Evolutionary conservation across 2,329 filamentous ascomycete genomes (phyloP).

Genomic region (Aspergillus sp.): DNA sequence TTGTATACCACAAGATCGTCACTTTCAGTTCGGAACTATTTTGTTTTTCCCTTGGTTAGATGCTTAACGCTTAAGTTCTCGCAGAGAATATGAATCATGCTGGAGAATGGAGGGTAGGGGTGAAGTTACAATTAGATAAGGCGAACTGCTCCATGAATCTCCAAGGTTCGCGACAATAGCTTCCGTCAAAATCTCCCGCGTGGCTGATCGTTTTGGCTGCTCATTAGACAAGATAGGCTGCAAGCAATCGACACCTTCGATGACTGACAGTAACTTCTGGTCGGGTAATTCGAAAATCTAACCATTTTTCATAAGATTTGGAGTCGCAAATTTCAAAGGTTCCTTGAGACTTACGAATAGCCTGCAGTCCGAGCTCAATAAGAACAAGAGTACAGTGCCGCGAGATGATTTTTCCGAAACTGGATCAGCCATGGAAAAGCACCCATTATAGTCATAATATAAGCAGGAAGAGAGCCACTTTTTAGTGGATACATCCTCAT

Average conservation of each 20-base stretch:
- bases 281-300: constrained; percentile 75
- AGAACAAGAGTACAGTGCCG: constrained; percentile 64
- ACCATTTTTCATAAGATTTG: constrained; percentile 3
- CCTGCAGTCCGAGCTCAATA: constrained; percentile 70
- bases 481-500: constrained; percentile 54
- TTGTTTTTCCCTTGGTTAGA: neutral
- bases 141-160: constrained; percentile 62
- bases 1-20: constrained; percentile 87
- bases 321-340: neutral
- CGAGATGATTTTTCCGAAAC: constrained; percentile 14
- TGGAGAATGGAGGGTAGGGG: neutral
- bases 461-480: constrained; percentile 82
- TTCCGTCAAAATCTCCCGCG: constrained; percentile 71
- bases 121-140: constrained; percentile 72
- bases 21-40: constrained; percentile 67
- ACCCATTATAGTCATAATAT: constrained; percentile 62
- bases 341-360: constrained; percentile 59
- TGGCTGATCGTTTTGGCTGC: constrained; percentile 64
- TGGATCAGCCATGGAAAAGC: constrained; percentile 44
- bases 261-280: constrained; percentile 67
- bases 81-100: too few relatives aligned
- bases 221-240: constrained; percentile 71
- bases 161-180: constrained; percentile 81
- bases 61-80: too few relatives aligned
- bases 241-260: constrained; percentile 72